Percentiles rank a stretch among this genome's conserved stretches.
Conservation (phyloP, 257 asterid genomes). For the Avicennia marina region DNA sequence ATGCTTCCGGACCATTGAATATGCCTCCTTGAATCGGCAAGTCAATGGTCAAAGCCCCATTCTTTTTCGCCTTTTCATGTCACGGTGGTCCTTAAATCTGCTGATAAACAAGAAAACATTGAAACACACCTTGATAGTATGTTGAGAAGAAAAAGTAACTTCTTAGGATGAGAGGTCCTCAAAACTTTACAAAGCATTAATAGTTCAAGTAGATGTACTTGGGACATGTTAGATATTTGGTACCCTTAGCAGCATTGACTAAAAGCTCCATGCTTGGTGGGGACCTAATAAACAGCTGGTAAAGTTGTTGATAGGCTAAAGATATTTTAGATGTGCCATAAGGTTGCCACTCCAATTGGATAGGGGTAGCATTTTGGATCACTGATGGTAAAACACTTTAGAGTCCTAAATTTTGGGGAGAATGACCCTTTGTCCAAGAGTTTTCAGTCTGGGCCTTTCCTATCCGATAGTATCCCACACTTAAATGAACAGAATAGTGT, state of each 20-base stretch:
- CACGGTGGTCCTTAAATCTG: neutral
- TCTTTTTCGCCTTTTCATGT: no score
- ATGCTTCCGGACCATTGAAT: neutral
- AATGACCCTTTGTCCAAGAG: no score
- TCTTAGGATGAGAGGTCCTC: neutral
- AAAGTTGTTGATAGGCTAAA: neutral
- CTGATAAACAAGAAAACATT: neutral
- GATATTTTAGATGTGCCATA: neutral
- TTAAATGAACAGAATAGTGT: no score
- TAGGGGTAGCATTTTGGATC: no score
- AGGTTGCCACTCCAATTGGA: no score
- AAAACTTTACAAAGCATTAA: neutral
- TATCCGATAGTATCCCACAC: no score
- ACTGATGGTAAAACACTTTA: no score
- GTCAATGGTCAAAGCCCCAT: neutral
- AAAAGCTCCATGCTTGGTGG: neutral
- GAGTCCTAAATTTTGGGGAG: no score
- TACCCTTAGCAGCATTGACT: neutral
- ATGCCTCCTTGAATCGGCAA: neutral
- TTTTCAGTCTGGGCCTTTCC: no score
- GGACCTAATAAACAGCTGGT: neutral
- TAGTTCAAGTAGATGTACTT: conserved; percentile 10
- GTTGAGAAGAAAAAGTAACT: neutral
- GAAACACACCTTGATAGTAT: neutral
- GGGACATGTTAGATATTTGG: neutral